A percentile compares a stretch with the other conserved stretches of the same genome.
Evolutionary conservation across 306 rosid species (phyloP).

Genomic region (Styphnolobium japonicum): DNA sequence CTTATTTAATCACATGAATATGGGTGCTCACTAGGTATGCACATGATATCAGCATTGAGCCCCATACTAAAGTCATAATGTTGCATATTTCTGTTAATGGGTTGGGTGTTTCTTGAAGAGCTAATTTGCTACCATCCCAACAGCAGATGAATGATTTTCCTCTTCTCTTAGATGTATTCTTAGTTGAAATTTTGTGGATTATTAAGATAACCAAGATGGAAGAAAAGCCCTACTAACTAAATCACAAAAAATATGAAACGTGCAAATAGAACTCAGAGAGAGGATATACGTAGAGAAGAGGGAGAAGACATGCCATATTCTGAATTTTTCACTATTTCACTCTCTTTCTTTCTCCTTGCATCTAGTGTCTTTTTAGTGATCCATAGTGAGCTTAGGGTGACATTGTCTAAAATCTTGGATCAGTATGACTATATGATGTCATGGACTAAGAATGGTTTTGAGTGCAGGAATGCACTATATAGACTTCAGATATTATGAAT

Average conservation of each 20-base stretch:
- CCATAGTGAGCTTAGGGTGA: not conserved
- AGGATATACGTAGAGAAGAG: not conserved
- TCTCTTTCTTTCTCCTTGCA: not conserved
- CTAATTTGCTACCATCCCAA: not conserved
- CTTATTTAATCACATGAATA: not conserved
- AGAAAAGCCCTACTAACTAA: not conserved
- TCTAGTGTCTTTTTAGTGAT: not conserved
- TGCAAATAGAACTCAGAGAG: not conserved
- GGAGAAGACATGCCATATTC: not conserved
- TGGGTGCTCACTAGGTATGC: not conserved
- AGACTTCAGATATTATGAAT: constrained; percentile 16
- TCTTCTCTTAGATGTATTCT: not conserved
- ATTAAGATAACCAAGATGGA: not conserved
- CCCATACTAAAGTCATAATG: not conserved
- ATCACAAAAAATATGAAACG: not conserved
- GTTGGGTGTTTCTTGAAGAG: not conserved
- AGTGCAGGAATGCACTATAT: not conserved
- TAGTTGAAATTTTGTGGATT: not conserved
- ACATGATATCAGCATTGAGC: constrained; percentile 1
- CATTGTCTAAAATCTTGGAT: not conserved
- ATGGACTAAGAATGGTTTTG: not conserved
- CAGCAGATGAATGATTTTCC: not conserved
- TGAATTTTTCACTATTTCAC: not conserved
- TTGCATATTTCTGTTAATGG: not conserved
- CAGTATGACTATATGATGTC: not conserved